Conservation (phyloP, 148 eudicot genomes). For the Nyssa sinensis region DNA sequence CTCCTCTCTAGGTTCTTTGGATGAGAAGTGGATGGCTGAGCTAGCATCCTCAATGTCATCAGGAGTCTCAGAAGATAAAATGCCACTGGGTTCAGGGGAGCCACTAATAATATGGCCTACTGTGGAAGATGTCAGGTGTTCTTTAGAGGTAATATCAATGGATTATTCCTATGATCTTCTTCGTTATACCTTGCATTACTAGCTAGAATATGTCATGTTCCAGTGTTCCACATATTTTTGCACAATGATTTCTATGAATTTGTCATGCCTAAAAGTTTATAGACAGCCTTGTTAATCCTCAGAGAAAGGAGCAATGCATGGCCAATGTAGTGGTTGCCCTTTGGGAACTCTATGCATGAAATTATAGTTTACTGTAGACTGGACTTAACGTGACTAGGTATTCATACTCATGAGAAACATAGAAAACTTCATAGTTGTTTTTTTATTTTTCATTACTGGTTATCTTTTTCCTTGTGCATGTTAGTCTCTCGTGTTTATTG, state of each 20-base stretch:
- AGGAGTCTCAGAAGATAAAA: slow-evolving; percentile 64
- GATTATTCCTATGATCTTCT: background rate
- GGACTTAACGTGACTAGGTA: background rate
- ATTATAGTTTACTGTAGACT: background rate
- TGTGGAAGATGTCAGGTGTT: slow-evolving; percentile 92
- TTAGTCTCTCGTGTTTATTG: background rate
- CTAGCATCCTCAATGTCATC: slow-evolving; percentile 80
- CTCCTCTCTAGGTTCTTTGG: slow-evolving; percentile 95
- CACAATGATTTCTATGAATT: background rate
- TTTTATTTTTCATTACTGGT: background rate
- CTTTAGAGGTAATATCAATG: slow-evolving; percentile 66
- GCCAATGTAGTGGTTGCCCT: background rate
- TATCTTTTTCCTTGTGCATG: background rate
- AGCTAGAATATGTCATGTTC: background rate
- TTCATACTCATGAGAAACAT: background rate
- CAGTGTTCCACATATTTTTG: background rate
- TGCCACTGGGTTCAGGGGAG: slow-evolving; percentile 74
- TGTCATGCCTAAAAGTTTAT: background rate
- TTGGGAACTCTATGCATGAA: background rate
- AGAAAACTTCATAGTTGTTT: background rate
- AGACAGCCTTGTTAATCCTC: background rate
- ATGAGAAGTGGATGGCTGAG: slow-evolving; percentile 99
- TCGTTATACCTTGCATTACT: background rate
- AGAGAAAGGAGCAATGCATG: background rate
- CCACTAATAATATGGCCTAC: slow-evolving; percentile 87